A percentile compares a stretch with the other conserved stretches of the same genome.
phyloP scores from a whole-genome alignment of 2,329 filamentous ascomycete genomes.

The Cladosporium sp. region DNA sequence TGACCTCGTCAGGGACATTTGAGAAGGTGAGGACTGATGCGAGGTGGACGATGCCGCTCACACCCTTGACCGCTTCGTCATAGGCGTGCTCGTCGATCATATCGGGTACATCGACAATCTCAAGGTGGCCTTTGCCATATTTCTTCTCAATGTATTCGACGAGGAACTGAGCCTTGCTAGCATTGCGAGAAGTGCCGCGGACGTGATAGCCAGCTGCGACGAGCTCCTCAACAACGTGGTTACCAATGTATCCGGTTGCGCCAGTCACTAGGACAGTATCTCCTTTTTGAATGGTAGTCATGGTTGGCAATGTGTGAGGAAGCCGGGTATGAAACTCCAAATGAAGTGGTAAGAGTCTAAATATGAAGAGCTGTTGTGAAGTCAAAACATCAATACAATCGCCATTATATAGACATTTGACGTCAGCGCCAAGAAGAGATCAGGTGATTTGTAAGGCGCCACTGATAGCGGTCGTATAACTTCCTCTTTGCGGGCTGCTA shows the following conservation, averaged over 20 bases:
- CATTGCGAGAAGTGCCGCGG: constrained; percentile 30
- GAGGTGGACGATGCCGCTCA: constrained; percentile 48
- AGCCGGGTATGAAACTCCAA: background rate
- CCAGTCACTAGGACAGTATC: constrained; percentile 32
- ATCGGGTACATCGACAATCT: constrained; percentile 43
- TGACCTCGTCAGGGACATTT: constrained; percentile 44
- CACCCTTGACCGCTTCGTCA: constrained; percentile 43
- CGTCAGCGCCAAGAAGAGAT: constrained; percentile 7
- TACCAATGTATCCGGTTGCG: constrained; percentile 31
- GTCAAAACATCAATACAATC: background rate
- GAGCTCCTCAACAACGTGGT: constrained; percentile 33
- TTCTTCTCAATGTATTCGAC: constrained; percentile 29
- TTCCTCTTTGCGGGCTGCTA: background rate
- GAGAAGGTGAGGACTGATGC: constrained; percentile 45
- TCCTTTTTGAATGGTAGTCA: constrained; percentile 27
- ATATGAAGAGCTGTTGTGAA: background rate
- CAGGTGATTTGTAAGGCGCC: no score
- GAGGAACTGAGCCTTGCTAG: constrained; percentile 31
- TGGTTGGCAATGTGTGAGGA: background rate
- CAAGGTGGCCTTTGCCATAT: constrained; percentile 37
- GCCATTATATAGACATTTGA: background rate
- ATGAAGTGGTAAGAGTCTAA: background rate
- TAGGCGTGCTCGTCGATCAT: constrained; percentile 41
- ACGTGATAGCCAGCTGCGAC: constrained; percentile 33
- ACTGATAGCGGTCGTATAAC: background rate